A percentile compares a stretch with the other conserved stretches of the same genome.
Conservation (phyloP, 345 rosid genomes). For the Moricandia arvensis region DNA sequence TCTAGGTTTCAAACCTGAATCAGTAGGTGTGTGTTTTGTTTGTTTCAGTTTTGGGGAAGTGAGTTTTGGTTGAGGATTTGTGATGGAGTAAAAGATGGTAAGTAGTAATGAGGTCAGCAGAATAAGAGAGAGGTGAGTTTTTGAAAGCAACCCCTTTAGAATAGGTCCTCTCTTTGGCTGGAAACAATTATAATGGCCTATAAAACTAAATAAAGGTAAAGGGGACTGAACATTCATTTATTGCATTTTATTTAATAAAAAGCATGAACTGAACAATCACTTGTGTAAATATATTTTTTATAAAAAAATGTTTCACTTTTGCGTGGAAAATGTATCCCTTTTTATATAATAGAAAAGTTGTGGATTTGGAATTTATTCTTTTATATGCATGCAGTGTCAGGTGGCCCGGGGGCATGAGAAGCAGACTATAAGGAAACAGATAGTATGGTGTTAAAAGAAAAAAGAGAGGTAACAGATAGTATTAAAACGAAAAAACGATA, state of each 20-base stretch:
- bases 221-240: conserved; percentile 16
- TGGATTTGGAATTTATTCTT: conserved; percentile 31
- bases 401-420: conserved; percentile 33
- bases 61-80: background rate
- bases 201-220: conserved; percentile 16
- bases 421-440: conserved; percentile 17
- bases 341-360: background rate
- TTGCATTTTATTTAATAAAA: background rate
- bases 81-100: conserved; percentile 31
- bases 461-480: background rate
- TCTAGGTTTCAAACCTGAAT: conserved; percentile 16
- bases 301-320: conserved; percentile 13
- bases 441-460: background rate
- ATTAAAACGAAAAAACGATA: background rate
- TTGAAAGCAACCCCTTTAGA: conserved; percentile 35
- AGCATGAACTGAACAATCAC: background rate
- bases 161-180: conserved; percentile 32
- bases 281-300: background rate
- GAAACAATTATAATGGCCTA: conserved; percentile 26
- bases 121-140: conserved; percentile 8
- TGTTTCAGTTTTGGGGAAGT: conserved; percentile 22
- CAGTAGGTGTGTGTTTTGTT: background rate
- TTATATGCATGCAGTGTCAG: conserved; percentile 29
- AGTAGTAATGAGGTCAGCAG: conserved; percentile 33
- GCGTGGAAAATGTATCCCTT: conserved; percentile 8